Base-by-base conservation (phyloP, 192 early-diverging fungal genomes). In the Mortierella antarctica region DNA sequence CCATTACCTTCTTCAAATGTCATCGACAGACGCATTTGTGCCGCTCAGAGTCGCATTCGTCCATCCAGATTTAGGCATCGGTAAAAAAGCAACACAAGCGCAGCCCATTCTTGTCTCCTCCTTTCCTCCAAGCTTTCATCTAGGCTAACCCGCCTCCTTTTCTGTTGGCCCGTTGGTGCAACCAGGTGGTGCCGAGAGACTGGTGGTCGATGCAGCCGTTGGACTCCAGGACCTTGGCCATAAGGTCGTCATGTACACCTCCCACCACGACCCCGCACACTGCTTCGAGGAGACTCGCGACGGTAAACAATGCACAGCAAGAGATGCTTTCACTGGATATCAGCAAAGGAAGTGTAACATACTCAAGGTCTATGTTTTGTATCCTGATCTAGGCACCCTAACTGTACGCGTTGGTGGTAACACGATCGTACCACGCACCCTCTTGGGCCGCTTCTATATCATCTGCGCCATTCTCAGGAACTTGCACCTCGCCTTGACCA, bases 1-100 rank as follows among this genome's bases (percentile, higher is more conserved):
- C 31, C 31, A 31, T 31, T 31, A 31, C 31, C 1, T 31, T 3
- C 31, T 31, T 31, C n/a, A n/a, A n/a, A n/a, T n/a, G n/a, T 62
- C 55, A 40, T 50, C 56, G 15, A 0, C 41, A 2, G 62, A 66
- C n/a, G 50, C 67, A 50, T 67, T 59, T 42, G 60, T 54, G 39
- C 60, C 80, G 7, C 83, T 93, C 4, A 90, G 73, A 8, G 70
- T 97, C 47, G 95, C 90, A 15, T 95, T 98, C 82, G 82, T 98
- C 23, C 97, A 98, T 70, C 97, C 97, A 9, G 94, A 98, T 76
- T 85, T 98, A 2, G 97, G 97, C 40, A 98, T 98, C 50, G 96
- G 93, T 92, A 84, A 62, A 72, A 8, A 14, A 42, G 40, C 8
- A 13, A 15, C 47, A 39, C 18, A 10, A 11, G 31, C 3, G 31